Conservation (phyloP, 768 basidiomycete genomes). For the Heimioporus sp. region DNA sequence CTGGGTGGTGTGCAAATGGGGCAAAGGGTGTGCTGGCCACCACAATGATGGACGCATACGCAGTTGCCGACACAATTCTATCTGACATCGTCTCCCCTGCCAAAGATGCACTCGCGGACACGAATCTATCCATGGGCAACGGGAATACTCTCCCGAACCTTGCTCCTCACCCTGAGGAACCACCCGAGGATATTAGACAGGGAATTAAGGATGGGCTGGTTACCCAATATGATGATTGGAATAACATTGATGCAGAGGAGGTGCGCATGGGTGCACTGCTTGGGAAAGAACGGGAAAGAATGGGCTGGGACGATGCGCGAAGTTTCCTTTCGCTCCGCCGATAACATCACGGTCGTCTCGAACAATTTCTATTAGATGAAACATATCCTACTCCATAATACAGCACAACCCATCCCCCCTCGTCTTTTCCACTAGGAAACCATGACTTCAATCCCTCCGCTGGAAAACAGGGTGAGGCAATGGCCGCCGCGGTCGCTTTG, state of each 20-base stretch:
- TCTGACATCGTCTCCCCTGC: conserved; percentile 45
- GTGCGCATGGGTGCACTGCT: conserved; percentile 47
- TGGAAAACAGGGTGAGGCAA: conserved; percentile 30
- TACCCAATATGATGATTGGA: conserved; percentile 74
- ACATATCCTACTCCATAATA: conserved; percentile 10
- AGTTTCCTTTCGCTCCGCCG: conserved; percentile 23
- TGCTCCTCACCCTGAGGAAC: conserved; percentile 39
- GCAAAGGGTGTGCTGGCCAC: conserved; percentile 89
- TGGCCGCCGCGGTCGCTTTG: conserved; percentile 26
- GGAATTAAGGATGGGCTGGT: conserved; percentile 44
- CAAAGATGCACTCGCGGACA: conserved; percentile 15
- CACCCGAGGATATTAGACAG: conserved; percentile 47
- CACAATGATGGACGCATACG: conserved; percentile 92
- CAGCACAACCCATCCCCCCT: not conserved
- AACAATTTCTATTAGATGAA: conserved; percentile 3
- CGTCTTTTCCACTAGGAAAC: not conserved
- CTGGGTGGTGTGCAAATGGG: conserved; percentile 92
- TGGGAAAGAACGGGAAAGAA: conserved; percentile 77
- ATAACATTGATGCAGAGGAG: conserved; percentile 71
- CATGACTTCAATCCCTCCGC: conserved; percentile 12
- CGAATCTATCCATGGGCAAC: conserved; percentile 6
- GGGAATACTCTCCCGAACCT: conserved; percentile 31
- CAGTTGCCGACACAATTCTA: conserved; percentile 69
- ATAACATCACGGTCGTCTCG: conserved; percentile 7
- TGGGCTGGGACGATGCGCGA: conserved; percentile 63